Percentiles rank a stretch among this genome's conserved stretches.
Conservation (phyloP, 345 rosid species). For the Laguncularia racemosa region DNA sequence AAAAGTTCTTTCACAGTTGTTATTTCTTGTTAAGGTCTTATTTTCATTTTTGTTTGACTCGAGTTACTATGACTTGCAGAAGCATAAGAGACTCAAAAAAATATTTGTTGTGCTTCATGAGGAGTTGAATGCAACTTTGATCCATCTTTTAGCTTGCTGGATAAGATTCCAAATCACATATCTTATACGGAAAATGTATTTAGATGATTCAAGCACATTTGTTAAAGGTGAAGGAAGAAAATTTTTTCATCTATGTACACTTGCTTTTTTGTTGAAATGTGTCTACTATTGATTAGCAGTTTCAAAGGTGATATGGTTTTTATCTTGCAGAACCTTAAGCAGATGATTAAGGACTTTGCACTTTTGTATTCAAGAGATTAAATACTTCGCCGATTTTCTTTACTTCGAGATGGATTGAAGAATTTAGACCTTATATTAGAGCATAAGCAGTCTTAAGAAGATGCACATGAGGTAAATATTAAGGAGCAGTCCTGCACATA, state of each 20-base stretch:
- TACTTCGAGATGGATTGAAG: no score
- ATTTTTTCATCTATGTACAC: no score
- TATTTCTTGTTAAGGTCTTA: neutral
- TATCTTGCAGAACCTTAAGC: slow-evolving; percentile 56
- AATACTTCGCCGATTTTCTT: neutral
- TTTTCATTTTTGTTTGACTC: slow-evolving; percentile 1
- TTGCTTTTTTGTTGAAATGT: no score
- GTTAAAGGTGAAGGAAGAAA: neutral
- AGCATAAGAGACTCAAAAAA: slow-evolving; percentile 61
- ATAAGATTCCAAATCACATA: neutral
- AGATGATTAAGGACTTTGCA: slow-evolving; percentile 60
- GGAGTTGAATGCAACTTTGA: slow-evolving; percentile 47
- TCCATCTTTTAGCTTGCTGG: neutral
- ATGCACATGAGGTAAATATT: no score
- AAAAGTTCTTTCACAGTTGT: no score
- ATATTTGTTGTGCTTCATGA: slow-evolving; percentile 61
- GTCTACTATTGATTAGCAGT: no score
- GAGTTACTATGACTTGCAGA: slow-evolving; percentile 30
- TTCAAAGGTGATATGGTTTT: no score
- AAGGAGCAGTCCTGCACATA: no score
- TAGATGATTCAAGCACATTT: neutral
- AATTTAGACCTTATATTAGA: no score
- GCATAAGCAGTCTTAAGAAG: no score
- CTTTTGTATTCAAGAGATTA: slow-evolving; percentile 29
- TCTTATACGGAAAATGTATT: neutral